A percentile compares a stretch with the other conserved stretches of the same genome.
phyloP scores from a whole-genome alignment of 768 basidiomycete genomes.

The Leccinum barrowsii region DNA sequence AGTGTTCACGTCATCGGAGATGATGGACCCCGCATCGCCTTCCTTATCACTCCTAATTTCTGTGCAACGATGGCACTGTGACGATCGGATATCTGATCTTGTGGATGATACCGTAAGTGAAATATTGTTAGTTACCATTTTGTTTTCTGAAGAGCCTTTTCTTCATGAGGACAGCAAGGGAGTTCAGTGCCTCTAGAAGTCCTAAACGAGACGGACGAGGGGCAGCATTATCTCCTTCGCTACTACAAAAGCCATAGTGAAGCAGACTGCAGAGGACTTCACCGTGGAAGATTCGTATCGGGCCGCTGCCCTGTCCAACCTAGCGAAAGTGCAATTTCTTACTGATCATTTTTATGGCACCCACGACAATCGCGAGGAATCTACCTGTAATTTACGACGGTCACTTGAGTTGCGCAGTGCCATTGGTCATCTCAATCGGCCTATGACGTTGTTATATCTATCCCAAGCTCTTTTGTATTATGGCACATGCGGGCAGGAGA shows the following conservation, averaged over 20 bases:
- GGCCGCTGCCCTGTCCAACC: constrained; percentile 12
- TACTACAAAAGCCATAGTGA: neutral
- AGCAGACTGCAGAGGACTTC: neutral
- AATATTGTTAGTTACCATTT: neutral
- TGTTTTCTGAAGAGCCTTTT: neutral
- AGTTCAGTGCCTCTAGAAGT: neutral
- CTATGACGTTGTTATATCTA: constrained; percentile 4
- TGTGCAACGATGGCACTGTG: neutral
- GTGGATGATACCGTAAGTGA: neutral
- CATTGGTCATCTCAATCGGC: constrained; percentile 2
- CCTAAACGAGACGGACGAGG: neutral
- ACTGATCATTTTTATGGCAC: neutral
- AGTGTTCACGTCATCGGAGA: neutral
- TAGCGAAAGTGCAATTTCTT: constrained; percentile 9
- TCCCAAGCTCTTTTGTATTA: constrained; percentile 9
- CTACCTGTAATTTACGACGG: neutral
- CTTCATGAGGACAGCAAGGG: neutral
- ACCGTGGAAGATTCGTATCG: neutral
- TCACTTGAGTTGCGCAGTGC: constrained; percentile 3
- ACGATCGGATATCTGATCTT: neutral
- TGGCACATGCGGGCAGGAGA: neutral
- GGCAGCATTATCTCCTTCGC: neutral
- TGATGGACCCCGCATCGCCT: neutral
- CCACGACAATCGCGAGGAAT: neutral
- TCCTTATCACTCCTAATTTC: neutral